phyloP scores from a whole-genome alignment of 129 eudicot genomes.

The sunflower (Helianthus annuus) region HanXRQr2.0-SUNRISE NC_035435.2:71407644-71408143 shows the following conservation, averaged over 20 bases:
- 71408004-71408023: background rate
- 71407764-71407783: background rate
- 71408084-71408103: no score
- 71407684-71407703: no score
- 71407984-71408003: background rate
- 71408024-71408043: slow-evolving; percentile 5
- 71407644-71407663: no score
- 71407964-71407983: background rate
- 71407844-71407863: background rate
- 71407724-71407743: no score
- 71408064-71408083: background rate
- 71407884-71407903: background rate
- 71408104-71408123: no score
- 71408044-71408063: background rate
- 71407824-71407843: background rate
- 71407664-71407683: no score
- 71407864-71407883: background rate
- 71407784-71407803: background rate
- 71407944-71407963: background rate
- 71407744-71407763: no score
- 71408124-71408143: no score
- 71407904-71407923: background rate
- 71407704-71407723: no score
- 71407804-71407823: background rate
- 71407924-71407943: background rate